phyloP scores from a whole-genome alignment of 768 basidiomycete genomes.

The Pleurotus djamor region DNA sequence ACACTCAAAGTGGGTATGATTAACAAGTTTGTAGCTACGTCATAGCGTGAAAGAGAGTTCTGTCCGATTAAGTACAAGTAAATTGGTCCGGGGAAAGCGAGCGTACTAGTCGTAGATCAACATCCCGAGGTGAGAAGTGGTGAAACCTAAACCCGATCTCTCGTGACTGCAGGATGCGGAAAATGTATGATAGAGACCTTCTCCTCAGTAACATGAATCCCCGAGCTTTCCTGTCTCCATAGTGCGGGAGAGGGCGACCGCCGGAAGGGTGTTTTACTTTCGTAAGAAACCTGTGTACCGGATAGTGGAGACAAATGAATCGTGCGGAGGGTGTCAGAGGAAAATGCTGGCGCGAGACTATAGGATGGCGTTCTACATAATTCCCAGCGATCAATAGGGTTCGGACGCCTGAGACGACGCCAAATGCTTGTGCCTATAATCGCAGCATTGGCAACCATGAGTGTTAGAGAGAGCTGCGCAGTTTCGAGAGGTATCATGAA shows the following conservation, averaged over 20 bases:
- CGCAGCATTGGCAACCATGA: constrained; percentile 40
- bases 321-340: background rate
- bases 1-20: no score
- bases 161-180: background rate
- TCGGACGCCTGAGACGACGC: constrained; percentile 9
- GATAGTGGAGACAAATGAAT: constrained; percentile 1
- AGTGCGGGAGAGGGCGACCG: constrained; percentile 1
- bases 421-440: constrained; percentile 33
- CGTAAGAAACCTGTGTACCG: constrained; percentile 6
- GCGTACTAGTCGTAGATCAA: no score
- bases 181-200: constrained; percentile 2
- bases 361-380: constrained; percentile 4
- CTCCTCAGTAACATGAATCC: constrained; percentile 1
- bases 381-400: background rate
- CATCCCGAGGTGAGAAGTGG: background rate
- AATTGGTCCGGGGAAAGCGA: no score
- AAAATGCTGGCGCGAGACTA: background rate
- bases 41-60: no score
- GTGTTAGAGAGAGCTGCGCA: constrained; percentile 28
- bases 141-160: background rate
- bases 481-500: background rate
- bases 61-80: no score
- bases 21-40: no score
- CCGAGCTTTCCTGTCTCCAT: background rate
- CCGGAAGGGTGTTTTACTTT: constrained; percentile 1